phyloP scores from a whole-genome alignment of 768 basidiomycete species.

The Lactarius tabidus region DNA sequence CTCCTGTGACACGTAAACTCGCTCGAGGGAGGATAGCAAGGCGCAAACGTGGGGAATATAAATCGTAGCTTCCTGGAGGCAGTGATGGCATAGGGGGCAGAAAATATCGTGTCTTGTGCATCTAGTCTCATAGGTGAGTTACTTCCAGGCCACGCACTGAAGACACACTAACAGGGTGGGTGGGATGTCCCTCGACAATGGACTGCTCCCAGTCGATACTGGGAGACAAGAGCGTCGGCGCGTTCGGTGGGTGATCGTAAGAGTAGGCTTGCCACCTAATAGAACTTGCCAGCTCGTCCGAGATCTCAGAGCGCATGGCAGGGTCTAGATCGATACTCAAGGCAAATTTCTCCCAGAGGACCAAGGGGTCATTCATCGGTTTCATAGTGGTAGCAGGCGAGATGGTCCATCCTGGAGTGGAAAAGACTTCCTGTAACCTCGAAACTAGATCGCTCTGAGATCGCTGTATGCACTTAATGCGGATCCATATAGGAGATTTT shows the following conservation, averaged over 20 bases:
- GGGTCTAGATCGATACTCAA: slow-evolving; percentile 36
- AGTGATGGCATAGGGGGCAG: slow-evolving; percentile 46
- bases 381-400: background rate
- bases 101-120: slow-evolving; percentile 55
- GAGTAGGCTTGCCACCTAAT: slow-evolving; percentile 53
- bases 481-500: background rate
- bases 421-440: slow-evolving; percentile 4
- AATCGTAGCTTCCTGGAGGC: slow-evolving; percentile 45
- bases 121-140: slow-evolving; percentile 34
- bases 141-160: background rate
- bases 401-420: slow-evolving; percentile 6
- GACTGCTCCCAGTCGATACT: slow-evolving; percentile 61
- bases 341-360: slow-evolving; percentile 45
- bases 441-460: background rate
- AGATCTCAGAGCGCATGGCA: slow-evolving; percentile 39
- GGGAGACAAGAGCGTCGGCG: slow-evolving; percentile 43
- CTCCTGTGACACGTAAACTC: slow-evolving; percentile 45
- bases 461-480: background rate
- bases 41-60: slow-evolving; percentile 46
- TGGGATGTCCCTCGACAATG: slow-evolving; percentile 57
- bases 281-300: slow-evolving; percentile 45
- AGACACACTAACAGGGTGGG: slow-evolving; percentile 46
- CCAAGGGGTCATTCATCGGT: slow-evolving; percentile 32
- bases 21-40: slow-evolving; percentile 44
- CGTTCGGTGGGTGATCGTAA: slow-evolving; percentile 45